Base-by-base conservation (phyloP, 2,329 filamentous ascomycete genomes). In the Penicillium sp. region DNA sequence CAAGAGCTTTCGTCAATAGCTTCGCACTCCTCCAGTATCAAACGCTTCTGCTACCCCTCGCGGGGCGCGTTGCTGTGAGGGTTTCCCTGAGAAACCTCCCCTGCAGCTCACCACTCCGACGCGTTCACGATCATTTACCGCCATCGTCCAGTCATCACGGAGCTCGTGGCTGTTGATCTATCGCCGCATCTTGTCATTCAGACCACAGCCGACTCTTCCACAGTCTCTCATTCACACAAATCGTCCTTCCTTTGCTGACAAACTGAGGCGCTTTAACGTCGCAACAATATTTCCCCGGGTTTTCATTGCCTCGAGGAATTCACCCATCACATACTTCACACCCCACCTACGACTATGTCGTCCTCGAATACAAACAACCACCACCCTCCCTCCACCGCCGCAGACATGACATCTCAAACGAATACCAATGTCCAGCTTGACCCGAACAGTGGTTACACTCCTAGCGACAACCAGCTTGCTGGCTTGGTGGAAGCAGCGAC, bases 401-500 rank as follows among this genome's bases (percentile, higher is more conserved):
- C 65, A 46, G 73, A 76, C 13, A 69, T 74, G 38, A 52, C 73
- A 1, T 37, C 65, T 13, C 71, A 68, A 40, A 66, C 70, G 54
- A 55, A 63, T 13, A 54, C 74, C 1, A 65, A 71, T 52, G 56
- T 69, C 10, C 71, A 72, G 19, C 60, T 75, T 13, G 75, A 78
- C 35, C 66, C 74, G 13, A 76, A 69, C 33, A 72, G 59, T 33
- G 70, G 69, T 26, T 78, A 78, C 64, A 67, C 73, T 14, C 71
- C 75, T 1, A 77, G 70, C 42, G 78, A 80, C 52, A 78, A 77
- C 52, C 79, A 81, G 56, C 71, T 81, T 14, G 79, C 79, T 4
- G 79, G 79, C 4, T 64, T 81, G 37, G 78, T 81, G 6, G 76
- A 81, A 65, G 79, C 79, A 33, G 79, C 79, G 2, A 81, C 79